phyloP scores from a whole-genome alignment of 768 basidiomycete species.

The Lanmaoa rubissima region DNA sequence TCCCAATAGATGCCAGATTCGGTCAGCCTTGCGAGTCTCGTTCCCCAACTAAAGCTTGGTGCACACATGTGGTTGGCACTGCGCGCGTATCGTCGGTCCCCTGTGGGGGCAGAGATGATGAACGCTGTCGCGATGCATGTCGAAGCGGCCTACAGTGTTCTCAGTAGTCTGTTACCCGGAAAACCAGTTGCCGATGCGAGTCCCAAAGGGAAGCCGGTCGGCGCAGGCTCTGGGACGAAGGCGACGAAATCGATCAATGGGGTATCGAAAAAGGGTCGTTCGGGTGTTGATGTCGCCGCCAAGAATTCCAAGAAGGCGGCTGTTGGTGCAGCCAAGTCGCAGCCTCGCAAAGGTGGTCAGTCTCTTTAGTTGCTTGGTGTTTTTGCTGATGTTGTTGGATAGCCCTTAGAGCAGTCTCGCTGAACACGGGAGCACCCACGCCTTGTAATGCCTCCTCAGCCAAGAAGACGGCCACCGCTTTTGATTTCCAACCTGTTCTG shows the following conservation, averaged over 20 bases:
- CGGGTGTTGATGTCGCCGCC: background rate
- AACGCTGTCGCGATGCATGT: slow-evolving; percentile 48
- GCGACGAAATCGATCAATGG: background rate
- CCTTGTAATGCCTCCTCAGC: background rate
- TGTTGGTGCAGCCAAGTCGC: slow-evolving; percentile 42
- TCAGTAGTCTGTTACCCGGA: slow-evolving; percentile 38
- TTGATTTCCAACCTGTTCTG: slow-evolving; percentile 38
- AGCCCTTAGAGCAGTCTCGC: slow-evolving; percentile 19
- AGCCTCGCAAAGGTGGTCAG: slow-evolving; percentile 39
- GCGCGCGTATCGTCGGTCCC: slow-evolving; percentile 58
- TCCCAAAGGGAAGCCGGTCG: slow-evolving; percentile 24
- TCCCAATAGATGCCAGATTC: slow-evolving; percentile 27
- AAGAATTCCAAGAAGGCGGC: slow-evolving; percentile 13
- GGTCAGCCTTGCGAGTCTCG: slow-evolving; percentile 31
- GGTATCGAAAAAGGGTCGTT: slow-evolving; percentile 40
- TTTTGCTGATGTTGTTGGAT: background rate
- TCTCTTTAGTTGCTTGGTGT: background rate
- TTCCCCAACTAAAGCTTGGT: slow-evolving; percentile 50
- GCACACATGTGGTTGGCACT: slow-evolving; percentile 70
- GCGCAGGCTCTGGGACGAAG: slow-evolving; percentile 18
- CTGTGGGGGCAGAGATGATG: slow-evolving; percentile 39
- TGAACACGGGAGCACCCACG: slow-evolving; percentile 10
- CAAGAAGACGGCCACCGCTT: background rate
- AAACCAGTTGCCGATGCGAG: slow-evolving; percentile 12
- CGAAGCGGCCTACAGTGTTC: slow-evolving; percentile 49